These are phyloP conservation scores for Suhomyces panamericanus DNA, from an alignment of 1,139 yeast genomes.

Conservation along the genomic window DNA sequence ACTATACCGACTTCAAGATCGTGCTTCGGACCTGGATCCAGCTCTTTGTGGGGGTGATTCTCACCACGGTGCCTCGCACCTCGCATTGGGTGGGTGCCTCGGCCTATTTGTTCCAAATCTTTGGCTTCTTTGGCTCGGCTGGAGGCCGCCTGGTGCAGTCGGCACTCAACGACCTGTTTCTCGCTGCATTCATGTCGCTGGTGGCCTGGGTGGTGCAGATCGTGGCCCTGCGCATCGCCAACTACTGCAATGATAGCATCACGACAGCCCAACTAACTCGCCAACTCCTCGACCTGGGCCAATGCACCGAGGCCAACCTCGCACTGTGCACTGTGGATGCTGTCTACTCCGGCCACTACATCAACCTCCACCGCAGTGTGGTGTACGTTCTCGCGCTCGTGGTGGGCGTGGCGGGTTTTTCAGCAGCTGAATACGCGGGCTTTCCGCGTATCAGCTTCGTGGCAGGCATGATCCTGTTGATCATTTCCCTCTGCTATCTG, in stretches of 20 bases:
- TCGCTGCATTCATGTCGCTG: slow-evolving; percentile 20
- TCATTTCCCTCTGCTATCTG: slow-evolving; percentile 28
- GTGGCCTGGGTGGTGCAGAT: slow-evolving; percentile 29
- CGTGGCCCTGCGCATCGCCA: slow-evolving; percentile 29
- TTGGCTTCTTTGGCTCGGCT: slow-evolving; percentile 29
- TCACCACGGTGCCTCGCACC: slow-evolving; percentile 27
- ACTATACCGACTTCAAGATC: slow-evolving; percentile 27
- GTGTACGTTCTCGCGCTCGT: slow-evolving; percentile 29
- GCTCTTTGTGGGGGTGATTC: slow-evolving; percentile 28
- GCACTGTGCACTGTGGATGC: slow-evolving; percentile 22
- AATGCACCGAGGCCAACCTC: slow-evolving; percentile 26
- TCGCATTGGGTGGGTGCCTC: slow-evolving; percentile 34
- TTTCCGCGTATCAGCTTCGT: slow-evolving; percentile 26
- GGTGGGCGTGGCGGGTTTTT: slow-evolving; percentile 26
- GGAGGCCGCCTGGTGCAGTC: slow-evolving; percentile 32
- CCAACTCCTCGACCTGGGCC: slow-evolving; percentile 28
- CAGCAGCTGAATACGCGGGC: slow-evolving; percentile 23
- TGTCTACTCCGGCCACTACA: slow-evolving; percentile 32
- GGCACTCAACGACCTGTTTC: slow-evolving; percentile 20
- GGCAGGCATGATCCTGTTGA: slow-evolving; percentile 24
- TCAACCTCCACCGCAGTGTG: slow-evolving; percentile 29
- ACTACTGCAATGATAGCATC: slow-evolving; percentile 28
- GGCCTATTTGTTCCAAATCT: slow-evolving; percentile 29
- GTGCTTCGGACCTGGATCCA: slow-evolving; percentile 31
- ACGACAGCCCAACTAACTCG: slow-evolving; percentile 21